Base-by-base conservation (phyloP, 306 rosid genomes). In the Crataegus laevigata region DNA sequence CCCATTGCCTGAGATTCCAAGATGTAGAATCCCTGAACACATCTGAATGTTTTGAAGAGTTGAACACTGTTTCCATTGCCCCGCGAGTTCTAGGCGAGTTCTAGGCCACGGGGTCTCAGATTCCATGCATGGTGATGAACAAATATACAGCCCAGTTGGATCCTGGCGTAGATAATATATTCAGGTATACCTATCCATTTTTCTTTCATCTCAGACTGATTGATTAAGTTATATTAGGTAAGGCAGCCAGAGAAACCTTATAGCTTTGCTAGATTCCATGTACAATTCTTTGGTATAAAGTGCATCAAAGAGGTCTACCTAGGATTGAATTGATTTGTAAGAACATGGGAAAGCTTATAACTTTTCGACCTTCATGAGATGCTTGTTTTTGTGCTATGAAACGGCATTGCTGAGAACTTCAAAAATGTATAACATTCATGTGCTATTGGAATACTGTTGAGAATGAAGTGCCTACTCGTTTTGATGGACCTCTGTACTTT, bases 211-310 rank as follows among this genome's bases (percentile, higher is more conserved):
- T 62, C 51, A 21, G 59, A 68, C 84, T 74, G 52, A 28, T 76
- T 66, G 71, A 70, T 86, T 81, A 25, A 78, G 84, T 83, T 81
- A 81, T 83, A 81, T 82, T 76, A 75, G 84, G 80, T 61, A 84
- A 81, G 87, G 79, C 84, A 38, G 82, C 80, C 77, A 81, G 84
- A 67, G 17, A 76, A 78, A 47, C 81, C 34, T 75, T 81, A 85
- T 64, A 79, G 77, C 71, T 76, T 76, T 79, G 85, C 79, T 79
- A 78, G 81, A 83, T 77, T 85, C 77, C 30, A 54, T 82, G 85
- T 86, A 80, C 79, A 84, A 85, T 85, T 86, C 79, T 79, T 89
- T 88, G 77, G 77, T 66, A 73, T 82, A 75, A 81, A 85, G 81
- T 80, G 81, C 86, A 81, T 79, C 80, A 75, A 85, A 63, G 78